A percentile compares a stretch with the other conserved stretches of the same genome.
Evolutionary conservation across 768 basidiomycete species (phyloP).

Genomic region (Termitomyces sp.): DNA sequence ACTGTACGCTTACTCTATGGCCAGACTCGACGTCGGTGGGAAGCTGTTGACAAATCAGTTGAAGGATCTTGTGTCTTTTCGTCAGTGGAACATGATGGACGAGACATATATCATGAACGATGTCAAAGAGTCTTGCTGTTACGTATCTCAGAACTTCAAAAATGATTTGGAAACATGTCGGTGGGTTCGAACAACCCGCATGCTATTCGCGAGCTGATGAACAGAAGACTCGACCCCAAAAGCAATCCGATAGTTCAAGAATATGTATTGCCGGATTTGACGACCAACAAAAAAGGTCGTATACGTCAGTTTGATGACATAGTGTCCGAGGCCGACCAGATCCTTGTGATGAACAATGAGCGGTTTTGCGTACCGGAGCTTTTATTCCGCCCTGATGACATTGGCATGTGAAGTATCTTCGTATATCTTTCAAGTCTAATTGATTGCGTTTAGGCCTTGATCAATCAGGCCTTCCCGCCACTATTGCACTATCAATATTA

Average conservation of each 20-base stretch:
- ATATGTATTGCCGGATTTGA: slow-evolving; percentile 88
- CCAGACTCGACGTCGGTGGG: slow-evolving; percentile 90
- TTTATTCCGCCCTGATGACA: slow-evolving; percentile 84
- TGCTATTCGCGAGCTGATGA: slow-evolving; percentile 12
- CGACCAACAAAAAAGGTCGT: slow-evolving; percentile 55
- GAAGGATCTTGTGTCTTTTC: slow-evolving; percentile 88
- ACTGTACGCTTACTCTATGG: slow-evolving; percentile 6
- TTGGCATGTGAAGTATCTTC: slow-evolving; percentile 51
- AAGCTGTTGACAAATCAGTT: slow-evolving; percentile 94
- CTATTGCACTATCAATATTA: slow-evolving; percentile 71
- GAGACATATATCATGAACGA: slow-evolving; percentile 92
- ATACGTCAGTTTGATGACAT: slow-evolving; percentile 50
- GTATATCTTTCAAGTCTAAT: slow-evolving; percentile 18
- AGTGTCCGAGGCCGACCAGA: slow-evolving; percentile 51
- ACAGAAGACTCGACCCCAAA: slow-evolving; percentile 44
- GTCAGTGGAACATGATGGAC: slow-evolving; percentile 99
- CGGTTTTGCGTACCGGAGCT: slow-evolving; percentile 91
- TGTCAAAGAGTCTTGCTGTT: slow-evolving; percentile 89
- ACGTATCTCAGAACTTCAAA: slow-evolving; percentile 68
- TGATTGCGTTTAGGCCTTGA: slow-evolving; percentile 49
- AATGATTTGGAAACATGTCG: slow-evolving; percentile 72
- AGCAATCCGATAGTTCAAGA: slow-evolving; percentile 73
- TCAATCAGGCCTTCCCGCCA: slow-evolving; percentile 73
- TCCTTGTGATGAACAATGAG: slow-evolving; percentile 87
- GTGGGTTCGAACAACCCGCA: slow-evolving; percentile 38